Evolutionary conservation across 2,329 filamentous ascomycete genomes (phyloP).

Genomic region (Aaosphaeria arxii): DNA sequence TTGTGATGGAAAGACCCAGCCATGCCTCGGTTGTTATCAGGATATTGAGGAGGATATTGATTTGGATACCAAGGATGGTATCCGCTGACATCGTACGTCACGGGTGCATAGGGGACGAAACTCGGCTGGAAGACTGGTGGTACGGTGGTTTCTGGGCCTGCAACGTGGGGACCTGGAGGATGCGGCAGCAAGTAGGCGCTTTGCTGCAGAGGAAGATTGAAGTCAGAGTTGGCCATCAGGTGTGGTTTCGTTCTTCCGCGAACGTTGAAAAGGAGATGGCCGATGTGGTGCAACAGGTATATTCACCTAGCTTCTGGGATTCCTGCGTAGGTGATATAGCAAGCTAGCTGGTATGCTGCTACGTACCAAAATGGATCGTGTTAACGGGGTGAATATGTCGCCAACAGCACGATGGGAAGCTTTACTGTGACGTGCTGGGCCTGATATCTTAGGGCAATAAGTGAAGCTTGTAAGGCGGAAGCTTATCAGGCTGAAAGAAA

Average conservation of each 20-base stretch:
- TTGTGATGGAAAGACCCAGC: constrained; percentile 4
- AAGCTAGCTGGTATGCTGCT: neutral
- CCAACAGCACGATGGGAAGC: neutral
- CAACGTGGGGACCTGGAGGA: constrained; percentile 13
- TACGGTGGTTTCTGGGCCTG: constrained; percentile 14
- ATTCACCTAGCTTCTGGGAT: neutral
- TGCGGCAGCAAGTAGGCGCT: constrained; percentile 10
- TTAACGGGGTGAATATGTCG: neutral
- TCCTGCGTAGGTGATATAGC: neutral
- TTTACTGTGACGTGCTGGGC: no score
- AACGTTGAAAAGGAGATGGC: neutral
- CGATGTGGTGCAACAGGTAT: neutral
- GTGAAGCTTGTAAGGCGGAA: no score
- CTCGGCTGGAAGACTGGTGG: constrained; percentile 11
- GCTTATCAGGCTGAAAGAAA: no score
- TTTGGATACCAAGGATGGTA: constrained; percentile 2
- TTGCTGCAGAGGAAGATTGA: constrained; percentile 7
- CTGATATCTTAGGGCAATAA: no score
- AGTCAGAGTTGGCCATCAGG: constrained; percentile 26
- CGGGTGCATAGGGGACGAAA: constrained; percentile 11
- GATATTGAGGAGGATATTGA: constrained; percentile 8
- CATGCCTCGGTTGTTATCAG: constrained; percentile 6
- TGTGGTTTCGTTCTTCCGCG: no score
- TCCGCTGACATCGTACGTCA: constrained; percentile 6
- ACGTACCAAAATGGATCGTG: neutral